Percentiles rank a stretch among this genome's conserved stretches.
Conservation (phyloP, 2,329 filamentous ascomycete genomes). For the Westerdykella ornata region DNA sequence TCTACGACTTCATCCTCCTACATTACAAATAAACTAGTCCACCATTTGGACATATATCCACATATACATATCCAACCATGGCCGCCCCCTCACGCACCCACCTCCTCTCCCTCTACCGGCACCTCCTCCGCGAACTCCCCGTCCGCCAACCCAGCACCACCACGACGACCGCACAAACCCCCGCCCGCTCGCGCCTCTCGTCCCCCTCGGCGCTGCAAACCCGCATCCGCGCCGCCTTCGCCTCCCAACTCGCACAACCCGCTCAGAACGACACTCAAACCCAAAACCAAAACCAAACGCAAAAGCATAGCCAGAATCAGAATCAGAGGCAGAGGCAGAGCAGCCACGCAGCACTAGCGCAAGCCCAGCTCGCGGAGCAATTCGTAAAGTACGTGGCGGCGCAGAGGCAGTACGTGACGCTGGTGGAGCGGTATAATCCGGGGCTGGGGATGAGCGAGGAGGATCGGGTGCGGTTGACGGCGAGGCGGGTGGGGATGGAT, state of each 20-base stretch:
- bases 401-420: slow-evolving; percentile 73
- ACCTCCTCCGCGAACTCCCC: slow-evolving; percentile 82
- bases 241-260: too few species aligned
- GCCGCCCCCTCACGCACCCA: too few species aligned
- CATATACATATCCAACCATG: too few species aligned
- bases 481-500: slow-evolving; percentile 83
- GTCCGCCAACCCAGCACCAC: slow-evolving; percentile 55
- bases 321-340: too few species aligned
- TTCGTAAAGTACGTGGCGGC: slow-evolving; percentile 72
- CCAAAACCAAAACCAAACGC: slow-evolving; percentile 3
- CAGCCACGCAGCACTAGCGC: slow-evolving; percentile 7
- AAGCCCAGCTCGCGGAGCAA: slow-evolving; percentile 58
- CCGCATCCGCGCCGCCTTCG: slow-evolving; percentile 60
- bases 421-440: slow-evolving; percentile 89
- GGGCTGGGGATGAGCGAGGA: slow-evolving; percentile 81
- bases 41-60: too few species aligned
- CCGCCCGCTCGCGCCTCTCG: slow-evolving; percentile 32
- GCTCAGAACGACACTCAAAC: too few species aligned
- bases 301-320: slow-evolving; percentile 13
- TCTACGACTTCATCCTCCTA: too few species aligned
- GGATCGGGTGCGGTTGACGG: slow-evolving; percentile 76
- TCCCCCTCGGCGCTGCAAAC: slow-evolving; percentile 62
- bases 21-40: too few species aligned
- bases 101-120: slow-evolving; percentile 72
- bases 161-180: slow-evolving; percentile 29